Base-by-base conservation (phyloP, 768 basidiomycete genomes). In the Agaricus subrufescens region DNA sequence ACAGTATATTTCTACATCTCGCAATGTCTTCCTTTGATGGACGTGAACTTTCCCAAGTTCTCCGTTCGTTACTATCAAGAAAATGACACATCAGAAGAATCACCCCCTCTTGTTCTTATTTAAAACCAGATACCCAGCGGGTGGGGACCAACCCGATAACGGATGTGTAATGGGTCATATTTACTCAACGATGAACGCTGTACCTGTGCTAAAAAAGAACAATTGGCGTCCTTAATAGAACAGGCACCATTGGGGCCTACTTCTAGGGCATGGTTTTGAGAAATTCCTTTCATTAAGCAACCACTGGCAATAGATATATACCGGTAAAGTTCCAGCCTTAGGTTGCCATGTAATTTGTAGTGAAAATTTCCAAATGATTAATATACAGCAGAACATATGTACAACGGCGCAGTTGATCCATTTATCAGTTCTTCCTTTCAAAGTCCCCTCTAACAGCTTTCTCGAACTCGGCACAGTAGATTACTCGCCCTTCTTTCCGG, bases 391-490 rank as follows among this genome's bases (percentile, higher is more conserved):
- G n/a, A 3, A 46, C 11, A 46, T 25, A 46, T 23, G 25, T 19
- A 25, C 19, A 46, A 29, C 9, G 25, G 9, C 12, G 12, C 5
- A 5, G 9, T 25, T 25, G 12, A 15, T 42, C 6, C 40, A 2
- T 42, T 14, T 27, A 52, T n/a, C 47, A 49, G 10, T 34, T 34
- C 14, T 23, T 6, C 25, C 46, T 31, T 23, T 42, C 39, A 8
- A 40, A 42, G 29, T 44, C 31, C 47, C 25, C 58, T 57, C 66
- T 64, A 4, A 60, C 66, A 19, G 63, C 65, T 58, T 68, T 71
- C 71, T 87, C 89, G 64, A 88, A 92, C 63, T 82, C 77, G 15
- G 64, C 74, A 63, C 83, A 89, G 65, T 91, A 80, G 1, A 94
- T 79, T 10, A 93, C 83, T 9, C 63, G 75, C 12, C 86, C 89